phyloP scores from a whole-genome alignment of 129 eudicot species.

The Flaveria linearis region DNA sequence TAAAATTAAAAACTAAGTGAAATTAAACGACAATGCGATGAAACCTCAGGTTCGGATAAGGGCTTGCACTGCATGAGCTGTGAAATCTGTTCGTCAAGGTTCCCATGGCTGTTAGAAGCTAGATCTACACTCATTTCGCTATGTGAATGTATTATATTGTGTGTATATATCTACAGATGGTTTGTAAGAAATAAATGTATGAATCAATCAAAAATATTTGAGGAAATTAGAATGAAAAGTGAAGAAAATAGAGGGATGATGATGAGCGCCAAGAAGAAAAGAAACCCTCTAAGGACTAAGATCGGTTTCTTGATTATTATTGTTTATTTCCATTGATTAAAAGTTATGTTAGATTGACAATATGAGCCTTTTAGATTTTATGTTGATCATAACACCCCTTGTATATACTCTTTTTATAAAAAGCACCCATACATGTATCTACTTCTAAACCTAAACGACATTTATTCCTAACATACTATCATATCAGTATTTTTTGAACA shows the following conservation, averaged over 20 bases:
- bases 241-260: constrained; percentile 3
- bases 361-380: not conserved
- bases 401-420: not conserved
- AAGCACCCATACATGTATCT: no score
- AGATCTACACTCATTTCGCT: constrained; percentile 68
- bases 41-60: constrained; percentile 65
- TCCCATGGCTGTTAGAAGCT: constrained; percentile 57
- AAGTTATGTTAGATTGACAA: not conserved
- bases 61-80: constrained; percentile 91
- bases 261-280: constrained; percentile 6
- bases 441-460: no score
- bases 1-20: not conserved
- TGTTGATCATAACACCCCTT: not conserved
- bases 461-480: no score
- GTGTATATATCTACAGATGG: constrained; percentile 2
- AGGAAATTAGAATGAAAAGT: constrained; percentile 20
- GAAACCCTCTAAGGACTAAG: constrained; percentile 30
- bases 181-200: not conserved
- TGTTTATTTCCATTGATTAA: not conserved
- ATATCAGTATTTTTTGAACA: no score
- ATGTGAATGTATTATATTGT: not conserved
- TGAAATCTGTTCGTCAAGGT: constrained; percentile 66
- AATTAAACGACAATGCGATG: not conserved
- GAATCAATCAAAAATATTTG: not conserved
- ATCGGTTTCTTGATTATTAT: constrained; percentile 23